Conservation (phyloP, 1,139 yeast species). For the Nadsonia commutata region DNA sequence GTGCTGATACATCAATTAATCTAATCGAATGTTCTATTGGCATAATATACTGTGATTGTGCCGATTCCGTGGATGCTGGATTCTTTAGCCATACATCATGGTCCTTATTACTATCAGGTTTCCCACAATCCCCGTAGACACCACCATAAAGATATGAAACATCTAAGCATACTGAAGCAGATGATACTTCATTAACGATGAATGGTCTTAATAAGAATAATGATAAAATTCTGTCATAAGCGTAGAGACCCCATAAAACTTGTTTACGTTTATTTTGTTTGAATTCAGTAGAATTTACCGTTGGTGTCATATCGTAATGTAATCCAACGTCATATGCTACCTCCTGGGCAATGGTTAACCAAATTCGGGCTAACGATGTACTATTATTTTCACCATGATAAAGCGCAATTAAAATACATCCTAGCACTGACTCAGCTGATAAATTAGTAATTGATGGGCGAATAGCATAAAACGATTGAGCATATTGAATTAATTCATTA, state of each 20-base stretch:
- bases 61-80: neutral
- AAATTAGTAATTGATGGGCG: slow-evolving; percentile 2
- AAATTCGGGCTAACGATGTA: slow-evolving; percentile 9
- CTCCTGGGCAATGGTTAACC: slow-evolving; percentile 10
- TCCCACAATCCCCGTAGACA: no score
- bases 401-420: slow-evolving; percentile 9
- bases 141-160: neutral
- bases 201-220: slow-evolving; percentile 7
- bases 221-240: slow-evolving; percentile 11
- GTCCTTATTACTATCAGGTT: neutral
- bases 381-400: slow-evolving; percentile 10
- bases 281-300: slow-evolving; percentile 4
- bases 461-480: neutral
- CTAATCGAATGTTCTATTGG: slow-evolving; percentile 6
- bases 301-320: slow-evolving; percentile 6
- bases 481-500: slow-evolving; percentile 3
- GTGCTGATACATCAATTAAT: slow-evolving; percentile 7
- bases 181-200: slow-evolving; percentile 1
- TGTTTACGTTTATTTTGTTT: slow-evolving; percentile 1
- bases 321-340: slow-evolving; percentile 7
- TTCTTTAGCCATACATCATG: neutral
- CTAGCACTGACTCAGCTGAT: slow-evolving; percentile 3
- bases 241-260: slow-evolving; percentile 11
- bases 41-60: neutral
- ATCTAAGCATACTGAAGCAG: neutral